Conservation (phyloP, 352 stramenopile genomes). For the Thraustochytrium striatum region DNA sequence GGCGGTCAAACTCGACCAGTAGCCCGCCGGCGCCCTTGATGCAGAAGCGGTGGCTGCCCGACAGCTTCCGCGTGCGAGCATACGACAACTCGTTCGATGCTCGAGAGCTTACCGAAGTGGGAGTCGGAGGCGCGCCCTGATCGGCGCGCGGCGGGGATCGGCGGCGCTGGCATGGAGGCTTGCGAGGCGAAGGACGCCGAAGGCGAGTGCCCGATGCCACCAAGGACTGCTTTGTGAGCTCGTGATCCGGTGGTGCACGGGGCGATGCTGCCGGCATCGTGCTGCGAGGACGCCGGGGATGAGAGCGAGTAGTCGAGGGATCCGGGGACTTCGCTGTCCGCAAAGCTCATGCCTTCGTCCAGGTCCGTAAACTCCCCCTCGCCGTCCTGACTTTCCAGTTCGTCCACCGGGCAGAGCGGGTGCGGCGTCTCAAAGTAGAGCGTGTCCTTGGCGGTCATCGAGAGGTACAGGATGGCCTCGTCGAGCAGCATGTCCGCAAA, state of each 20-base stretch:
- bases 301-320: too few species aligned
- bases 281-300: too few species aligned
- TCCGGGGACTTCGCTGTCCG: too few species aligned
- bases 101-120: background rate
- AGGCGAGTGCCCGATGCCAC: too few species aligned
- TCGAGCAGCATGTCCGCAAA: slow-evolving; percentile 43
- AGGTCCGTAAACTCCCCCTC: background rate
- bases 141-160: too few species aligned
- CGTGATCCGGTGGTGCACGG: too few species aligned
- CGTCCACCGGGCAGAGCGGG: slow-evolving; percentile 27
- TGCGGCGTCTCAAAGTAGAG: slow-evolving; percentile 45
- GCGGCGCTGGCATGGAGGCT: too few species aligned
- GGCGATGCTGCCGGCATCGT: too few species aligned
- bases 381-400: slow-evolving; percentile 1
- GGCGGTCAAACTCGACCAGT: slow-evolving; percentile 37
- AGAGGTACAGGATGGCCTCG: slow-evolving; percentile 33
- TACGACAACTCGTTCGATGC: background rate
- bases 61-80: background rate
- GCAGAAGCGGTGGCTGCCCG: slow-evolving; percentile 39
- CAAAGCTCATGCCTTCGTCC: background rate
- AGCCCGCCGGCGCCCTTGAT: slow-evolving; percentile 27
- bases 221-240: too few species aligned
- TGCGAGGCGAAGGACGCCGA: too few species aligned
- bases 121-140: background rate
- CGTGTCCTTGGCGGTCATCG: slow-evolving; percentile 31